A percentile compares a stretch with the other conserved stretches of the same genome.
These are phyloP conservation scores for Suhomyces sp. DNA, from an alignment of 805 yeast species.

Conservation along the genomic window DNA sequence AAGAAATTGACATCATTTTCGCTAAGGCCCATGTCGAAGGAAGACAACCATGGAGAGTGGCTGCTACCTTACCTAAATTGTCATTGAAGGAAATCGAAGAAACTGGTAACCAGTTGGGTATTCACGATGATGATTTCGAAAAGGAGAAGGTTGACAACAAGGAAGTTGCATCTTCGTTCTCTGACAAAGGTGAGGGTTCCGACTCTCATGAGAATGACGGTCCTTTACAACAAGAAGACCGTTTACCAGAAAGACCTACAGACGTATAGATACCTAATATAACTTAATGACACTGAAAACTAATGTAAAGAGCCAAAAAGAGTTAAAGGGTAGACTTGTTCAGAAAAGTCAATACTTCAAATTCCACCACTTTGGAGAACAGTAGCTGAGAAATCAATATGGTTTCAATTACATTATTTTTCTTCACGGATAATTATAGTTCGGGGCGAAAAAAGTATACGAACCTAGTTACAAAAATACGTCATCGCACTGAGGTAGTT, in stretches of 20 bases:
- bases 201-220: slow-evolving; percentile 6
- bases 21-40: slow-evolving; percentile 61
- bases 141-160: slow-evolving; percentile 34
- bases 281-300: not conserved
- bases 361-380: not conserved
- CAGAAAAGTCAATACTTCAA: no score
- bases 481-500: not conserved
- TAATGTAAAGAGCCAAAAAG: not conserved
- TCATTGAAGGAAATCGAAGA: slow-evolving; percentile 55
- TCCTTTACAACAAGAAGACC: slow-evolving; percentile 2
- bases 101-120: slow-evolving; percentile 57
- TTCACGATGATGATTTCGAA: slow-evolving; percentile 43
- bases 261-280: slow-evolving; percentile 1
- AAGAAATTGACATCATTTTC: slow-evolving; percentile 54
- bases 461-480: not conserved
- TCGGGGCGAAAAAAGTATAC: no score
- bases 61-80: slow-evolving; percentile 59
- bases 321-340: no score
- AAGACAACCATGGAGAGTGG: slow-evolving; percentile 60
- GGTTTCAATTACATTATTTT: not conserved
- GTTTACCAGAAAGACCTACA: slow-evolving; percentile 3
- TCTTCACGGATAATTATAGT: not conserved
- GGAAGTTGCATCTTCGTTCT: slow-evolving; percentile 25
- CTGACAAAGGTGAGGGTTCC: slow-evolving; percentile 7
- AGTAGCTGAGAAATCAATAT: not conserved